Conservation (phyloP, 345 rosid genomes). For the Citrus sp. region DNA sequence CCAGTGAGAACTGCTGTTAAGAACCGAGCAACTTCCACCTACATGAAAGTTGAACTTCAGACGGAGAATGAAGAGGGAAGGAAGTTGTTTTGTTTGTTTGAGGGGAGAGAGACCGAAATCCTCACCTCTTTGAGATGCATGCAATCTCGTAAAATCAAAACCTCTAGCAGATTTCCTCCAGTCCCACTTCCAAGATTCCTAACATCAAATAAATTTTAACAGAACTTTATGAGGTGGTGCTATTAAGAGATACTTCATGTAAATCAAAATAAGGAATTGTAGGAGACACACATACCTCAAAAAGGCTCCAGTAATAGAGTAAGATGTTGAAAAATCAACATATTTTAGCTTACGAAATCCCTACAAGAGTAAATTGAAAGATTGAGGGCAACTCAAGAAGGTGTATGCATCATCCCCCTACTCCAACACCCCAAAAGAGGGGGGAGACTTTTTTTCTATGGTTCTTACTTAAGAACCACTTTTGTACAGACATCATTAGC, state of each 20-base stretch:
- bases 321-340: constrained; percentile 73
- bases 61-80: neutral
- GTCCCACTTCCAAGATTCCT: constrained; percentile 61
- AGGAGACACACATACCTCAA: constrained; percentile 47
- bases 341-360: constrained; percentile 59
- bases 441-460: neutral
- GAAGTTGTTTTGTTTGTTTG: neutral
- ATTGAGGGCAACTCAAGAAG: neutral
- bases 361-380: constrained; percentile 34
- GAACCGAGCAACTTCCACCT: constrained; percentile 71
- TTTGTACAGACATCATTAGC: neutral
- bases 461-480: neutral
- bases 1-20: constrained; percentile 56
- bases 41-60: constrained; percentile 16
- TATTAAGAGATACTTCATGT: neutral
- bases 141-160: constrained; percentile 75
- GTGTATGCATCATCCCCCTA: neutral
- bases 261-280: neutral
- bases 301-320: constrained; percentile 70
- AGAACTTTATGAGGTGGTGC: neutral
- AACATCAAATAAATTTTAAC: constrained; percentile 3
- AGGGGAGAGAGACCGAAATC: constrained; percentile 1
- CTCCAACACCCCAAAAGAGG: neutral
- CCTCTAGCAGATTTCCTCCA: constrained; percentile 59
- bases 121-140: constrained; percentile 72